A percentile compares a stretch with the other conserved stretches of the same genome.
These are phyloP conservation scores for Bryoerythrophyllum caledonicum DNA, from an alignment of 225 moss, liverwort and hornwort genomes.

Conservation along the genomic window DNA sequence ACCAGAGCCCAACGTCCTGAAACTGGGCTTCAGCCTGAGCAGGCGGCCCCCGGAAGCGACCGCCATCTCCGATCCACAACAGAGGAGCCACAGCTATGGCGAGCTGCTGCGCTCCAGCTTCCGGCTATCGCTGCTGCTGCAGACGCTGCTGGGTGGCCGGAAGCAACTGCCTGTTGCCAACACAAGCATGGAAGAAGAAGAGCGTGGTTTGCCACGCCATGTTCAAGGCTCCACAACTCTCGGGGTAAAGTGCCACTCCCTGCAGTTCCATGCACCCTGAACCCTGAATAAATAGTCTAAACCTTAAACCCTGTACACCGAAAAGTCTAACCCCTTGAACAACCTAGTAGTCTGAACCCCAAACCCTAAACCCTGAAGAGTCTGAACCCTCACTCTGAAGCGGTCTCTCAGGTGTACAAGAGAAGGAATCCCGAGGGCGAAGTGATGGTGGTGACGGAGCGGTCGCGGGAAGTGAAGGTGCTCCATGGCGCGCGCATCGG, in stretches of 20 bases:
- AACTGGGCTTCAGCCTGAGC: slow-evolving; percentile 37
- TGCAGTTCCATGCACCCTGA: too few species aligned
- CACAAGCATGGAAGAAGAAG: slow-evolving; percentile 23
- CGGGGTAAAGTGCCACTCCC: slow-evolving; percentile 36
- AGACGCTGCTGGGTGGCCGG: slow-evolving; percentile 38
- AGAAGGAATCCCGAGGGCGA: slow-evolving; percentile 42
- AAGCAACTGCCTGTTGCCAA: slow-evolving; percentile 41
- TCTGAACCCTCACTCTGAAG: too few species aligned
- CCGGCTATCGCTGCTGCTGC: slow-evolving; percentile 42
- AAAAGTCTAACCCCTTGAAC: too few species aligned
- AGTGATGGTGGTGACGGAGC: slow-evolving; percentile 42
- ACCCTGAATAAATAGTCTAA: background rate
- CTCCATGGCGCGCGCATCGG: slow-evolving; percentile 64
- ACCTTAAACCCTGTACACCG: background rate
- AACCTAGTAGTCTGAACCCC: too few species aligned
- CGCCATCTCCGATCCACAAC: slow-evolving; percentile 43
- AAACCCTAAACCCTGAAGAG: too few species aligned
- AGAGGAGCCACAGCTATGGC: slow-evolving; percentile 48
- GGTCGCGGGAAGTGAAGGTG: slow-evolving; percentile 28
- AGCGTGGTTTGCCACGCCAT: slow-evolving; percentile 16
- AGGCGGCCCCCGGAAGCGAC: slow-evolving; percentile 21
- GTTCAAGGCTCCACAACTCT: slow-evolving; percentile 40
- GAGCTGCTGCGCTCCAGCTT: slow-evolving; percentile 49
- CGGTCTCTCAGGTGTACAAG: slow-evolving; percentile 39
- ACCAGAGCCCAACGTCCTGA: slow-evolving; percentile 40